Base-by-base conservation (phyloP, 305 asterid species). In the Solanum aculeatissimum region DNA sequence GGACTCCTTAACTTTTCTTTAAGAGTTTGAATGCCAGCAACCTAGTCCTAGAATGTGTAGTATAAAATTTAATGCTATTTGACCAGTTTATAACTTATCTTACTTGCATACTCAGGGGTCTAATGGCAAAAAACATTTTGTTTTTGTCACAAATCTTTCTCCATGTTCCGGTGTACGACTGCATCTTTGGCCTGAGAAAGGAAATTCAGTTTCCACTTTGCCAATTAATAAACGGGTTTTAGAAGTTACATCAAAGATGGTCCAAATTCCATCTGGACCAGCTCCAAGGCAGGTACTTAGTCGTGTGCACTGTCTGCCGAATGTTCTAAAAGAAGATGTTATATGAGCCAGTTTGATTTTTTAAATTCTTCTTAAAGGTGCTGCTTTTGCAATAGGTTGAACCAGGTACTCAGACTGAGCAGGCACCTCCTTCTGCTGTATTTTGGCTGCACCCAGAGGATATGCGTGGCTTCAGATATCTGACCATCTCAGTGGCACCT, bases 381-480 rank as follows among this genome's bases (percentile, higher is more conserved):
- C 43, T 77, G 82, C 87, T 84, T 88, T 66, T 91, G 87, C 83
- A 60, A 86, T 85, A 97, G 99, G 90, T 91, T 89, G 99, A 97
- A 90, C 99, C 99, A 83, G 99, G 99, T 75, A 92, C 98, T 89
- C 99, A 95, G 87, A 94, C 99, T 85, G 98, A 97, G 90, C 99
- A 97, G 92, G 95, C 99, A 85, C 95, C 99, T 87, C 99, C 99
- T 86, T 95, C 99, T 83, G 93, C 98, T 86, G 89, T 94, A 81
- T 92, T 97, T 88, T 97, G 99, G 99, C 90, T 97, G 95, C 91
- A 91, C 82, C 97, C 99, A 58, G 87, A 81, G 85, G 97, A 93
- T 85, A 91, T 97, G 97, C 93, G 78, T 86, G 98, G 98, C 84
- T 97, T 90, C 91, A 93, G 94, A 86, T 97, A 91, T 89, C 86